A percentile compares a stretch with the other conserved stretches of the same genome.
phyloP scores from a whole-genome alignment of 2,329 filamentous ascomycete genomes.

The Lachnellula occidentalis region DNA sequence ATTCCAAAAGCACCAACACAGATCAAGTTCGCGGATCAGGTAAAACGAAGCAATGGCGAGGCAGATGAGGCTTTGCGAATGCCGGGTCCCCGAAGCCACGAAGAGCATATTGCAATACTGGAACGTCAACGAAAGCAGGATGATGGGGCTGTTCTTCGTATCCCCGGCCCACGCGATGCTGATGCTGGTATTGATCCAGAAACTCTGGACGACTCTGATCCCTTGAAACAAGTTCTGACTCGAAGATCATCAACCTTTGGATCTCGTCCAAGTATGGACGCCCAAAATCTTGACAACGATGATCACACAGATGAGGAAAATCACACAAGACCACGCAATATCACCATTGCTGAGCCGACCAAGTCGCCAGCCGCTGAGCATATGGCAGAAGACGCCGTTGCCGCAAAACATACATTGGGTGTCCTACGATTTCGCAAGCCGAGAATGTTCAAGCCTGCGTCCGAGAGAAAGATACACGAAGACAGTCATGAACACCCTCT shows the following conservation, averaged over 20 bases:
- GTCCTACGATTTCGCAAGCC: conserved; percentile 40
- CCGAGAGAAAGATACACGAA: conserved; percentile 29
- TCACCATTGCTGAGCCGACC: conserved; percentile 27
- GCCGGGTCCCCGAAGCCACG: conserved; percentile 50
- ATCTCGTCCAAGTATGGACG: conserved; percentile 8
- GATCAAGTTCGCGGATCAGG: conserved; percentile 63
- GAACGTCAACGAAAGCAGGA: conserved; percentile 73
- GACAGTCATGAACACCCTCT: conserved; percentile 18
- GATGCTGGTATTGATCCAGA: conserved; percentile 74
- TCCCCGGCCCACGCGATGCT: conserved; percentile 86
- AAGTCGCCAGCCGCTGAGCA: conserved; percentile 24
- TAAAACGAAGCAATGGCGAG: conserved; percentile 54
- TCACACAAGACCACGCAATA: conserved; percentile 20
- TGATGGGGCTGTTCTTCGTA: conserved; percentile 71
- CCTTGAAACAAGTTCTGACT: conserved; percentile 13
- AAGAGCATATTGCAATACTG: conserved; percentile 83
- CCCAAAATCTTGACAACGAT: conserved; percentile 12
- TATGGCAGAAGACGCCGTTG: conserved; percentile 22
- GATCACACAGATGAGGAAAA: conserved; percentile 24
- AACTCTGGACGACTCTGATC: conserved; percentile 39
- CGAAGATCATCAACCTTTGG: conserved; percentile 16
- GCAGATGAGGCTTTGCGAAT: conserved; percentile 46
- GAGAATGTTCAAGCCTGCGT: conserved; percentile 33
- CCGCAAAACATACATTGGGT: conserved; percentile 19
- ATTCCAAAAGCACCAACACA: conserved; percentile 15